phyloP scores from a whole-genome alignment of 2,329 filamentous ascomycete genomes.

The Ceratocystis cacaofunesta region DNA sequence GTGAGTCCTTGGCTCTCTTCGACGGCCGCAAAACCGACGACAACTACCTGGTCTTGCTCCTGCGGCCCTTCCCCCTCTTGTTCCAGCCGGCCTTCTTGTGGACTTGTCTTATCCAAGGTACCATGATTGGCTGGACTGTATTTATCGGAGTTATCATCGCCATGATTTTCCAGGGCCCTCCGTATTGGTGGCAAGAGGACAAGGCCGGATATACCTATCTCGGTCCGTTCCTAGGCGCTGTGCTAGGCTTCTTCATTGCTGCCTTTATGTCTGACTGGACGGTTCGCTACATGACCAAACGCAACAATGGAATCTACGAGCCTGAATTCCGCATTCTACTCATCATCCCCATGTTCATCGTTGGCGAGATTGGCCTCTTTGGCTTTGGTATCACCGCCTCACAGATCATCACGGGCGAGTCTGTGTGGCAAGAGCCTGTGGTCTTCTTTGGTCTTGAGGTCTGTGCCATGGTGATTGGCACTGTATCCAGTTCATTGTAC shows the following conservation, averaged over 20 bases:
- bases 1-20: constrained; percentile 51
- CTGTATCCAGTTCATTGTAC: constrained; percentile 72
- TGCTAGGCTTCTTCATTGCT: constrained; percentile 62
- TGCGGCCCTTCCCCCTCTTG: constrained; percentile 72
- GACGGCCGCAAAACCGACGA: constrained; percentile 73
- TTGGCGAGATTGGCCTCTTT: constrained; percentile 65
- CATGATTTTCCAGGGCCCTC: constrained; percentile 67
- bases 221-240: constrained; percentile 68
- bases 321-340: constrained; percentile 80
- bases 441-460: constrained; percentile 76
- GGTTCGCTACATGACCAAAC: constrained; percentile 52
- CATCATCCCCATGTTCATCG: constrained; percentile 65
- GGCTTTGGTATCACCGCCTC: constrained; percentile 66
- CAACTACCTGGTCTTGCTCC: constrained; percentile 45
- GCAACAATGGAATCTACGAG: constrained; percentile 73
- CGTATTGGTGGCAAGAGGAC: constrained; percentile 68
- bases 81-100: constrained; percentile 75
- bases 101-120: constrained; percentile 65
- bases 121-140: constrained; percentile 89
- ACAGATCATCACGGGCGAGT: constrained; percentile 39
- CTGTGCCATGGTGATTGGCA: constrained; percentile 80
- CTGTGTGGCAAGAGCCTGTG: constrained; percentile 59
- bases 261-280: constrained; percentile 60
- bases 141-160: constrained; percentile 75
- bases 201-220: constrained; percentile 77